phyloP scores from a whole-genome alignment of 2,329 filamentous ascomycete species.

The Aspergillus sp. region DNA sequence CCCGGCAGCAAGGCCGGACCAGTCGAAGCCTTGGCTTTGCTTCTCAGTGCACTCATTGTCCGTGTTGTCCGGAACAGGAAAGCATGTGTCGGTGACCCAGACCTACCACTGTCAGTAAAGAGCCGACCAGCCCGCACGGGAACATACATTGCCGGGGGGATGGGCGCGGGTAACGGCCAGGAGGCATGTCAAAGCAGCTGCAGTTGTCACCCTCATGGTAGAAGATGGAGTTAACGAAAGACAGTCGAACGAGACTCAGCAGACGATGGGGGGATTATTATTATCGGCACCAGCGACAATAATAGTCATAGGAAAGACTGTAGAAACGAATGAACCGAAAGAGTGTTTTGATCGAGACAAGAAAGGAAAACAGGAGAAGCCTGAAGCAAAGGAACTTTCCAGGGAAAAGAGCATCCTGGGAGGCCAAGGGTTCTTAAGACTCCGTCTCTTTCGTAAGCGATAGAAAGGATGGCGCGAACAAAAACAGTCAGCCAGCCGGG shows the following conservation, averaged over 20 bases:
- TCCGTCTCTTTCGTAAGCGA: not conserved
- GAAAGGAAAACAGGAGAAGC: constrained; percentile 15
- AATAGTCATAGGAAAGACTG: constrained; percentile 5
- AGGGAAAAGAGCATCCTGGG: constrained; percentile 13
- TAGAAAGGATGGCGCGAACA: not conserved
- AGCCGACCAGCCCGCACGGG: constrained; percentile 1
- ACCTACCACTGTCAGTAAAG: constrained; percentile 14
- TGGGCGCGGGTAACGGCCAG: constrained; percentile 36
- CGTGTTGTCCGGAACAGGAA: constrained; percentile 60
- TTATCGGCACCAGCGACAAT: constrained; percentile 11
- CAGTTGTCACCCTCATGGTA: constrained; percentile 19
- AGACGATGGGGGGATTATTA: constrained; percentile 7
- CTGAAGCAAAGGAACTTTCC: constrained; percentile 8
- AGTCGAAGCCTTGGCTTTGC: constrained; percentile 64
- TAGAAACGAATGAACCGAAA: constrained; percentile 25
- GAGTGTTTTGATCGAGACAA: constrained; percentile 28
- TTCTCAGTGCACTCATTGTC: constrained; percentile 67
- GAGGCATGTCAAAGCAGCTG: constrained; percentile 26
- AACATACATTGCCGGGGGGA: constrained; percentile 34
- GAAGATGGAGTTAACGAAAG: constrained; percentile 18
- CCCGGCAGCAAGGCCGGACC: constrained; percentile 53
- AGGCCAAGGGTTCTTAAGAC: constrained; percentile 1
- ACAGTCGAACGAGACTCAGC: constrained; percentile 13
- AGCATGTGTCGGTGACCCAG: constrained; percentile 47
- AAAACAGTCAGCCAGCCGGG: not conserved